Conservation (phyloP, 192 early-diverging fungal genomes). For the Spizellomyces sp. region DNA sequence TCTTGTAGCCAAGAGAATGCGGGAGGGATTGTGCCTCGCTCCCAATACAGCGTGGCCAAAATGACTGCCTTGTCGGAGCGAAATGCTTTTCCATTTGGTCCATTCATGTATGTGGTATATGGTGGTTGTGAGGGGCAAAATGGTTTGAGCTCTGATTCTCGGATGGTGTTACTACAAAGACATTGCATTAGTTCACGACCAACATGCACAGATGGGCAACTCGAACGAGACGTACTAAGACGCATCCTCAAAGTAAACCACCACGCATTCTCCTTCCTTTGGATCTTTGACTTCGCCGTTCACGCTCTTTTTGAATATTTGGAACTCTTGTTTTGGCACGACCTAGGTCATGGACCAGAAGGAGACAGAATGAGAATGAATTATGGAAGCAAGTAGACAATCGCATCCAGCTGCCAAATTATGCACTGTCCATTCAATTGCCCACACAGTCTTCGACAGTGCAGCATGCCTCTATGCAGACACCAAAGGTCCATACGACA, state of each 20-base stretch:
- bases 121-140: constrained; percentile 43
- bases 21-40: constrained; percentile 44
- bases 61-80: constrained; percentile 51
- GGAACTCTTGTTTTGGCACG: constrained; percentile 53
- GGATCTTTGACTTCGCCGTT: constrained; percentile 48
- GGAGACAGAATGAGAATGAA: background rate
- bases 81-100: constrained; percentile 45
- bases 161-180: constrained; percentile 33
- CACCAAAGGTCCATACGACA: background rate
- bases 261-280: constrained; percentile 53
- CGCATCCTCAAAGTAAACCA: constrained; percentile 67
- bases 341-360: constrained; percentile 21
- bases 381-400: background rate
- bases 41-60: constrained; percentile 51
- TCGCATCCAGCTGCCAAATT: background rate
- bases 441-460: background rate
- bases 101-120: constrained; percentile 52
- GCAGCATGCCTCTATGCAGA: background rate
- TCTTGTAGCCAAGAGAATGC: constrained; percentile 49
- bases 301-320: constrained; percentile 49
- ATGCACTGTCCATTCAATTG: background rate
- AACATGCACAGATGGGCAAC: background rate
- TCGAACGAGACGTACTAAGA: constrained; percentile 46
- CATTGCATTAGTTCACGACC: too few species aligned
- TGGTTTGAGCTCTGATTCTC: constrained; percentile 37